Evolutionary conservation across 306 rosid genomes (phyloP).

Genomic region (Castanea crenata): DNA sequence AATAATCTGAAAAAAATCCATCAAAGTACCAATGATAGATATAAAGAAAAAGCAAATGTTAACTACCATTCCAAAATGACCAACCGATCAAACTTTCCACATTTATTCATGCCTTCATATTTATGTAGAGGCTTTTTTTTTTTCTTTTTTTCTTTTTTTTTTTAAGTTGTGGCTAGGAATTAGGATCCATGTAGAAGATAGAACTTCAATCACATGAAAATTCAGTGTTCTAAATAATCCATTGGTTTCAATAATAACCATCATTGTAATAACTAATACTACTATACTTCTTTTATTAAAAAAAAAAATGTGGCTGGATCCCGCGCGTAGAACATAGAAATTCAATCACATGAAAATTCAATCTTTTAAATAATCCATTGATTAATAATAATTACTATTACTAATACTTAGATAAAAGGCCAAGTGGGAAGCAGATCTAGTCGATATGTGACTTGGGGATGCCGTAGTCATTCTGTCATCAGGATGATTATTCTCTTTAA

Average conservation of each 20-base stretch:
- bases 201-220: constrained; percentile 13
- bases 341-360: constrained; percentile 3
- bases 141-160: too few relatives aligned
- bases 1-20: constrained; percentile 21
- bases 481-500: constrained; percentile 67
- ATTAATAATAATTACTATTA: constrained; percentile 1
- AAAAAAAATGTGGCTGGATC: too few relatives aligned
- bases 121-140: neutral
- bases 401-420: neutral
- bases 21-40: constrained; percentile 13
- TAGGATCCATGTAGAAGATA: neutral
- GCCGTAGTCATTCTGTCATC: constrained; percentile 29
- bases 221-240: neutral
- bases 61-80: constrained; percentile 30
- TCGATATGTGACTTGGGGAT: constrained; percentile 15
- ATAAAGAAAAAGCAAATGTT: constrained; percentile 7
- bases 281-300: neutral
- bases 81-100: constrained; percentile 15
- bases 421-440: constrained; percentile 22
- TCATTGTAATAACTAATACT: neutral
- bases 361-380: neutral
- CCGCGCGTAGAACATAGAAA: too few relatives aligned
- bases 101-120: neutral
- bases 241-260: neutral
- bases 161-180: neutral